A percentile compares a stretch with the other conserved stretches of the same genome.
Evolutionary conservation across 2,329 filamentous ascomycete species (phyloP).

Genomic region (Colletotrichum tofieldiae): DNA sequence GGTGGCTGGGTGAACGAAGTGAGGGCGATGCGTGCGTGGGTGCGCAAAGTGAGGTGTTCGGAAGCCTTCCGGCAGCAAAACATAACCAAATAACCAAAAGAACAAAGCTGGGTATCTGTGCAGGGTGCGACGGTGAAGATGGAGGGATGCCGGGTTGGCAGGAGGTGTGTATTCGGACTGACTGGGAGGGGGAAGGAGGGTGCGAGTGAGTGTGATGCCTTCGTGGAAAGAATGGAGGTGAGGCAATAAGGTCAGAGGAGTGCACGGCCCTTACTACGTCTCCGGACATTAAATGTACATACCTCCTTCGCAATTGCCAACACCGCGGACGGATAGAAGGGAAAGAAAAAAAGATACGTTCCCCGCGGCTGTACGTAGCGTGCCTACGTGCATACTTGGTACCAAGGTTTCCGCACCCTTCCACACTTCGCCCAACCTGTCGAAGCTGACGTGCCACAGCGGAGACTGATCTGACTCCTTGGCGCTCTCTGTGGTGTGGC

Average conservation of each 20-base stretch:
- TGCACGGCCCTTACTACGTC: constrained; percentile 26
- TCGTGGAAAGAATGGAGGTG: background rate
- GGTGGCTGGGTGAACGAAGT: too few species aligned
- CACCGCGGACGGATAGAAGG: background rate
- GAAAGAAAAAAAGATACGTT: background rate
- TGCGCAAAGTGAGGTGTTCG: background rate
- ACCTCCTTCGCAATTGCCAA: background rate
- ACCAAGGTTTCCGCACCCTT: background rate
- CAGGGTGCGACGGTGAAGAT: background rate
- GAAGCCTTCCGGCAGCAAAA: background rate
- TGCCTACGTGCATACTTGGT: constrained; percentile 26
- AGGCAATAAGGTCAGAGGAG: background rate
- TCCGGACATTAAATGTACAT: background rate
- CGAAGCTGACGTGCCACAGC: constrained; percentile 37
- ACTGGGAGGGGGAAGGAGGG: background rate
- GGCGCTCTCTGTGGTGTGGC: constrained; percentile 38
- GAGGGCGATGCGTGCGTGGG: background rate
- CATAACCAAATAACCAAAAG: background rate
- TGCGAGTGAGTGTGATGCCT: background rate
- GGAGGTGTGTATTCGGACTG: background rate
- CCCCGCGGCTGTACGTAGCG: background rate
- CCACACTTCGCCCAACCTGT: constrained; percentile 10
- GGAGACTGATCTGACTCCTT: constrained; percentile 41
- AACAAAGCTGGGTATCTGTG: background rate
- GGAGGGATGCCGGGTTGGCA: background rate